A percentile compares a stretch with the other conserved stretches of the same genome.
These are phyloP conservation scores for Solanum hybrid DNA, from an alignment of 305 asterid genomes.

Conservation along the genomic window DNA sequence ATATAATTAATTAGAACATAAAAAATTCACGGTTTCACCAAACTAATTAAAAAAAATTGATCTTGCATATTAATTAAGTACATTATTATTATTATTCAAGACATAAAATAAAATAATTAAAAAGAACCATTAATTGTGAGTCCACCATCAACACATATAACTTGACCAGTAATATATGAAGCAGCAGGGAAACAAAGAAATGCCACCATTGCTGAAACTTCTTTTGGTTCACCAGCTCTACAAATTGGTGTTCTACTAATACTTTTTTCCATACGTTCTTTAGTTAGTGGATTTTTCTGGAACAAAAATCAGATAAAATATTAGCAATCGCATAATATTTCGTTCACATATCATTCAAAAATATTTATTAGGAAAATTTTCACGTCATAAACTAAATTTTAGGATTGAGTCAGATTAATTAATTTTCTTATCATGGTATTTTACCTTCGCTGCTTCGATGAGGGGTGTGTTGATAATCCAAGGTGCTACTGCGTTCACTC, in stretches of 20 bases:
- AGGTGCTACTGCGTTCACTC: slow-evolving; percentile 2
- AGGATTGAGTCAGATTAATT: neutral
- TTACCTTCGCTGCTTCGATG: neutral
- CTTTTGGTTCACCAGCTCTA: neutral
- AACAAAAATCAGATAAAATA: neutral
- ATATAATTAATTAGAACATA: neutral
- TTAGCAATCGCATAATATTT: neutral
- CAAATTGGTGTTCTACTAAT: neutral
- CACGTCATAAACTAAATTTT: neutral
- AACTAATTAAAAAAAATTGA: neutral
- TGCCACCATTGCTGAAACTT: neutral
- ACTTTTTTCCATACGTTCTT: neutral
- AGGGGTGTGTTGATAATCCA: neutral
- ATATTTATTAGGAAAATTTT: neutral
- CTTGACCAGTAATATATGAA: neutral
- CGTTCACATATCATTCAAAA: neutral
- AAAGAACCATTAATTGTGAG: neutral
- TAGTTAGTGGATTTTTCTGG: neutral
- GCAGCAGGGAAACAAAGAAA: neutral
- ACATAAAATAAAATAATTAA: neutral
- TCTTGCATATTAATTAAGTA: neutral
- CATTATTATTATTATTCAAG: neutral
- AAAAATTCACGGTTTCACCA: neutral
- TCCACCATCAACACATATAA: neutral
- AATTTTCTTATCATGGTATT: neutral